phyloP scores from a whole-genome alignment of 345 rosid genomes.

The Garcia nutans region DNA sequence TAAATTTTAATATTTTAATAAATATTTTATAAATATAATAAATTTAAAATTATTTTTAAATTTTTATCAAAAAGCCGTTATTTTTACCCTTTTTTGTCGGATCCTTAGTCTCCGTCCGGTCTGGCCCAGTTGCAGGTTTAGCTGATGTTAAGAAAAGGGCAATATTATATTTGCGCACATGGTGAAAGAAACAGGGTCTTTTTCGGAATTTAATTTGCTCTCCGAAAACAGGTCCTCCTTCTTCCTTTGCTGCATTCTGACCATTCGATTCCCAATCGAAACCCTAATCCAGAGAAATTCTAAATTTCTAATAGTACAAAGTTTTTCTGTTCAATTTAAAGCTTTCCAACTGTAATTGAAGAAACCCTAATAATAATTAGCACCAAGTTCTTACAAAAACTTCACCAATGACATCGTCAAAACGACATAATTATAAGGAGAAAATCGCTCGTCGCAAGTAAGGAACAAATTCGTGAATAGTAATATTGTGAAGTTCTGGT shows the following conservation, averaged over 20 bases:
- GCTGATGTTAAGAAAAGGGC: no score
- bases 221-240: background rate
- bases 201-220: background rate
- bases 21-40: no score
- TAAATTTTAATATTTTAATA: no score
- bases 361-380: background rate
- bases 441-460: slow-evolving; percentile 84
- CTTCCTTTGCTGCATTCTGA: background rate
- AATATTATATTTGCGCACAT: background rate
- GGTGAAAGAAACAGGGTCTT: background rate
- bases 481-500: no score
- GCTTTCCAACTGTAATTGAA: background rate
- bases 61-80: no score
- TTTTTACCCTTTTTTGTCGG: no score
- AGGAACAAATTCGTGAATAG: slow-evolving; percentile 7
- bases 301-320: background rate
- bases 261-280: slow-evolving; percentile 9
- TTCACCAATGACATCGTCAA: slow-evolving; percentile 57
- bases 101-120: no score
- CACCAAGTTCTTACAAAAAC: background rate
- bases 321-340: background rate
- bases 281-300: slow-evolving; percentile 23
- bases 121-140: no score
- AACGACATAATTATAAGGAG: slow-evolving; percentile 65
- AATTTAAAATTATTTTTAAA: no score